Base-by-base conservation (phyloP, 768 basidiomycete genomes). In the Calvatia gigantea region DNA sequence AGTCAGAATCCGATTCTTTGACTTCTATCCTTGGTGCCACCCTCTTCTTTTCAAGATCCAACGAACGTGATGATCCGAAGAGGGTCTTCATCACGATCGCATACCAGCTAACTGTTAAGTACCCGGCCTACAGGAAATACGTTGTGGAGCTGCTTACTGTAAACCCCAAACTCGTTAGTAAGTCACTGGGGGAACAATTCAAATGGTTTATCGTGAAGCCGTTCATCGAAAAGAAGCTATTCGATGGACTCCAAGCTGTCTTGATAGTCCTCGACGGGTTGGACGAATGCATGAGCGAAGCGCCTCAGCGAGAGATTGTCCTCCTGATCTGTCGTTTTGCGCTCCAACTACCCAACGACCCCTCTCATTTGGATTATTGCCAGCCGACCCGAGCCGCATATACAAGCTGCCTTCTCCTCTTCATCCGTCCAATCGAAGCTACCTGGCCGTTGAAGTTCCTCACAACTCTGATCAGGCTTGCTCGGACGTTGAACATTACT, bases 401-500 rank as follows among this genome's bases (percentile, higher is more conserved):
- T n/a, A n/a, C n/a, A n/a, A n/a, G n/a, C n/a, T n/a, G n/a, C n/a
- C n/a, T n/a, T n/a, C n/a, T n/a, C n/a, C n/a, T n/a, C n/a, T n/a
- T n/a, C n/a, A n/a, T n/a, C n/a, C n/a, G n/a, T n/a, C n/a, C n/a
- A n/a, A n/a, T n/a, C n/a, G n/a, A n/a, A 52, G 42, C 15, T 54
- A 55, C 8, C n/a, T 35, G 9, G n/a, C 17, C 4, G 32, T 60
- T 3, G 31, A 28, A n/a, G 53, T 58, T 1, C 51, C 52, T 41
- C 48, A 44, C 17, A 54, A 58, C 51, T 47, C 58, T 17, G 25
- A 56, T 6, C 44, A 54, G 11, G 56, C 60, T 2, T 52, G 59
- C 27, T 15, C 41, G 9, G 63, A 66, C 23, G 61, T 66, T 14
- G 38, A 46, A 21, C 57, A 11, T 27, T 65, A 55, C 56, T 47